Evolutionary conservation across 768 basidiomycete species (phyloP).

Genomic region (Baorangia bicolor): DNA sequence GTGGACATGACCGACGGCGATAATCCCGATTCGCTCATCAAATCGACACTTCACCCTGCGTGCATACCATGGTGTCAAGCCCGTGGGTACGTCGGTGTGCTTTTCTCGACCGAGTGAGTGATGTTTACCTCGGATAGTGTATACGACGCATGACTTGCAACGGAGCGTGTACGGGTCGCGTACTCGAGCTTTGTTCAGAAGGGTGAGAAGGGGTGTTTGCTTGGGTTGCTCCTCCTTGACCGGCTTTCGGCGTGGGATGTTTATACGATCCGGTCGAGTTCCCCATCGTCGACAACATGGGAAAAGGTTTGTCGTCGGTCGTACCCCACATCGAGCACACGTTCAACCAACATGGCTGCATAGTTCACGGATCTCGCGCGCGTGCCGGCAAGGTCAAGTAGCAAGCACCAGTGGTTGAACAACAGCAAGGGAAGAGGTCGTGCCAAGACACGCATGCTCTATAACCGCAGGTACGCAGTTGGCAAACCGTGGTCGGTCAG

Average conservation of each 20-base stretch:
- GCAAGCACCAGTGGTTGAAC: too few relatives aligned
- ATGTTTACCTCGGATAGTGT: conserved; percentile 42
- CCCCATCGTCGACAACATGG: conserved; percentile 62
- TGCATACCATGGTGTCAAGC: conserved; percentile 80
- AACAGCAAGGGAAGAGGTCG: too few relatives aligned
- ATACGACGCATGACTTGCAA: conserved; percentile 66
- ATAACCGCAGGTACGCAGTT: too few relatives aligned
- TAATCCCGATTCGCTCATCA: conserved; percentile 45
- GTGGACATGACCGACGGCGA: conserved; percentile 73
- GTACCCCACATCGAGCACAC: conserved; percentile 1
- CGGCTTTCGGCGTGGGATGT: not conserved
- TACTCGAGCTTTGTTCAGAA: conserved; percentile 46
- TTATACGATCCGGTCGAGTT: conserved; percentile 27
- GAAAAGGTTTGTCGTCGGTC: conserved; percentile 52
- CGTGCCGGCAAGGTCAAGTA: too few relatives aligned
- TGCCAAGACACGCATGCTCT: too few relatives aligned
- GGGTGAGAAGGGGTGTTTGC: conserved; percentile 39
- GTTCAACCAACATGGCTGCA: not conserved
- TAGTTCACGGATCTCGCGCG: conserved; percentile 99
- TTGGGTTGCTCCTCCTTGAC: conserved; percentile 38
- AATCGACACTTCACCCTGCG: conserved; percentile 55
- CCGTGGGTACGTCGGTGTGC: conserved; percentile 44
- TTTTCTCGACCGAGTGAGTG: not conserved
- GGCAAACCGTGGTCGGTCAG: conserved; percentile 83
- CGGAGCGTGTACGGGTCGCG: conserved; percentile 60